Percentiles rank a stretch among this genome's conserved stretches.
Conservation (phyloP, 108 stramenopile species). For the Cyclotella sp. region DNA sequence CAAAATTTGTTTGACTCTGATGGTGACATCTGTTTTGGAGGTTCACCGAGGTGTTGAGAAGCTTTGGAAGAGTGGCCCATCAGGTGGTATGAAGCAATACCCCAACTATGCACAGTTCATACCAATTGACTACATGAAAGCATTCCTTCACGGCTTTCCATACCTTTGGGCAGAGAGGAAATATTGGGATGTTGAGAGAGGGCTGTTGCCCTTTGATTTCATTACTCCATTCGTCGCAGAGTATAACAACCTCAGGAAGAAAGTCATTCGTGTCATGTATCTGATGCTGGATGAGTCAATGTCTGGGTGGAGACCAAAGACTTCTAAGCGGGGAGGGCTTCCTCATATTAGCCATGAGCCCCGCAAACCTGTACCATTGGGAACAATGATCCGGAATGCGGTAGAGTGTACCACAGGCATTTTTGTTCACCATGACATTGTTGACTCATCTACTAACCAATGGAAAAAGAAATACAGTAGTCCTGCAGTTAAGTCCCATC, state of each 20-base stretch:
- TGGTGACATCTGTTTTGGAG: constrained; percentile 3
- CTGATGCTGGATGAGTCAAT: constrained; percentile 32
- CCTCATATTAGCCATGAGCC: too few species aligned
- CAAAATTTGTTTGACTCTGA: constrained; percentile 26
- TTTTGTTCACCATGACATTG: too few species aligned
- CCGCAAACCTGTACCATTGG: constrained; percentile 19
- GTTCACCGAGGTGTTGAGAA: constrained; percentile 12
- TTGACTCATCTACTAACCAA: too few species aligned
- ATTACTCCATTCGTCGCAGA: constrained; percentile 17
- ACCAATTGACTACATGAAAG: constrained; percentile 17
- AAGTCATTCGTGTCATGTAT: neutral
- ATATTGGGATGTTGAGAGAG: constrained; percentile 5
- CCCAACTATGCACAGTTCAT: constrained; percentile 27
- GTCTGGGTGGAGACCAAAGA: constrained; percentile 24
- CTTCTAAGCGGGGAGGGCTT: constrained; percentile 1
- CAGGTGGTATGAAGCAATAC: too few species aligned
- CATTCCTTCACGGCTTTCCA: constrained; percentile 6
- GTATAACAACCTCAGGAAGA: constrained; percentile 14
- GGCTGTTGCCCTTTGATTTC: constrained; percentile 17
- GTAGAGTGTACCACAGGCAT: constrained; percentile 10
- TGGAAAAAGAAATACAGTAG: too few species aligned
- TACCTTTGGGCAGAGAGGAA: too few species aligned
- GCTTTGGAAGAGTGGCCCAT: too few species aligned
- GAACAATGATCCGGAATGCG: constrained; percentile 24
- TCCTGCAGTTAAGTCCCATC: too few species aligned